Evolutionary conservation across 192 early-diverging fungal species (phyloP), one percentile per base, ranked within the genome.

Genomic region (Coemansia nantahalensis): DNA sequence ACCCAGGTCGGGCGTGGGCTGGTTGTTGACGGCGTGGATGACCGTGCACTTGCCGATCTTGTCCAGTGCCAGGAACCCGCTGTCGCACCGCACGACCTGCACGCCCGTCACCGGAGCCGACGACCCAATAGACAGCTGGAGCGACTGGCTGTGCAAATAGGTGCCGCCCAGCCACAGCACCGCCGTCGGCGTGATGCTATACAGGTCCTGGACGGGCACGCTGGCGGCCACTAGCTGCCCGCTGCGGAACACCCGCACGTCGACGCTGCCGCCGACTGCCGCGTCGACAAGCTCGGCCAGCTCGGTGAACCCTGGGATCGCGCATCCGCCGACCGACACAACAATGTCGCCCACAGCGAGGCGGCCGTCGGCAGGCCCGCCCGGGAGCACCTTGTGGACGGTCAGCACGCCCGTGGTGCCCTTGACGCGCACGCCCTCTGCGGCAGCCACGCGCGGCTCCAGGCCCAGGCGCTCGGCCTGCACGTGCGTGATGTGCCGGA

Each of bases 151-250:
- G 61, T 88, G 82, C 23, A 91, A 62, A 38, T 82, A 80, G 17
- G 81, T 86, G 22, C 88, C 87, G 32, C 90, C 92, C 19, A 94
- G 79, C 26, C 88, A 80, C 2, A 96, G 76, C 62, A 87, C 86
- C 32, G 84, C 67, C 57, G 90, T 79, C 1, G 94, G 93, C 9
- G 93, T 95, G 36, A 88, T 82, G 5, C 72, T 66, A 37, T 86
- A 87, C 18, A 91, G 42, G 54, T 91, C 84, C 55, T 86, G 84
- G 1, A 87, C 82, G 11, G 31, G 43, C 8, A 86, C 21, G 13
- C 54, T 55, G 16, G 81, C 54, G 1, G 65, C 62, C 13, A 47
- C 46, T 13, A 81, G 42, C 45, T 65, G 55, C 18, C 80, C 77
- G 30, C 79, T 79, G 24, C 86, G 77, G n/a, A 75, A 79, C 1